Conservation (phyloP, 1,139 yeast genomes). For the Petasospora rhodanensis region DNA sequence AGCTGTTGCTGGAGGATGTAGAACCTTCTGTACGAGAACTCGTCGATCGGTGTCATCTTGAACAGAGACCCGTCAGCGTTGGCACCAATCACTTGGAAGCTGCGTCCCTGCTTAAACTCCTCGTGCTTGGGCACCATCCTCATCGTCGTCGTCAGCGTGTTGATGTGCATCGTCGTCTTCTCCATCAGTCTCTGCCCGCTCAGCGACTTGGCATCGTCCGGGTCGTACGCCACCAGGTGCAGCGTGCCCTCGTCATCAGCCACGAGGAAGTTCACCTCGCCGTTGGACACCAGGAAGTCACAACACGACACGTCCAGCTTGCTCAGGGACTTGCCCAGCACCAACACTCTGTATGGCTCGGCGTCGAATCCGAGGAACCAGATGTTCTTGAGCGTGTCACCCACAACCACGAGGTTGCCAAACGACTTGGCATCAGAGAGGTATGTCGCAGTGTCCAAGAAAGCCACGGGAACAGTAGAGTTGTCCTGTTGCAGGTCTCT, state of each 20-base stretch:
- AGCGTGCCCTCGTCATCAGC: conserved; percentile 70
- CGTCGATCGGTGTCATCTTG: conserved; percentile 71
- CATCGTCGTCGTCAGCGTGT: conserved; percentile 59
- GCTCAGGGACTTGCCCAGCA: conserved; percentile 71
- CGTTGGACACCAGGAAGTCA: conserved; percentile 71
- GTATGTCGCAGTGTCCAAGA: conserved; percentile 77
- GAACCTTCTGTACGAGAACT: conserved; percentile 71
- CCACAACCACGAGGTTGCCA: conserved; percentile 72
- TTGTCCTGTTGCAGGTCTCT: conserved; percentile 82
- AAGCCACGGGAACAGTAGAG: conserved; percentile 85
- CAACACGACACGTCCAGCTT: conserved; percentile 54
- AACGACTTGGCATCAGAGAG: conserved; percentile 77
- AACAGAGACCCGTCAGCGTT: conserved; percentile 77
- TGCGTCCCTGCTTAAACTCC: conserved; percentile 26
- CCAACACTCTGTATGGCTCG: conserved; percentile 85
- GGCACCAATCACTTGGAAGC: conserved; percentile 62
- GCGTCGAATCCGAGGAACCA: conserved; percentile 90
- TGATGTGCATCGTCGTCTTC: conserved; percentile 67
- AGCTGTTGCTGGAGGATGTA: conserved; percentile 86
- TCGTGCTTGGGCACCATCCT: conserved; percentile 43
- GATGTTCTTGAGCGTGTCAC: conserved; percentile 77
- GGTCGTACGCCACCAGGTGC: conserved; percentile 82
- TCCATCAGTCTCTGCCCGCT: conserved; percentile 76
- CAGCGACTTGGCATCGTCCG: conserved; percentile 80
- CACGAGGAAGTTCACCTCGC: conserved; percentile 59